phyloP scores from a whole-genome alignment of 352 stramenopile species.

The Phytopythium vexans region DNA sequence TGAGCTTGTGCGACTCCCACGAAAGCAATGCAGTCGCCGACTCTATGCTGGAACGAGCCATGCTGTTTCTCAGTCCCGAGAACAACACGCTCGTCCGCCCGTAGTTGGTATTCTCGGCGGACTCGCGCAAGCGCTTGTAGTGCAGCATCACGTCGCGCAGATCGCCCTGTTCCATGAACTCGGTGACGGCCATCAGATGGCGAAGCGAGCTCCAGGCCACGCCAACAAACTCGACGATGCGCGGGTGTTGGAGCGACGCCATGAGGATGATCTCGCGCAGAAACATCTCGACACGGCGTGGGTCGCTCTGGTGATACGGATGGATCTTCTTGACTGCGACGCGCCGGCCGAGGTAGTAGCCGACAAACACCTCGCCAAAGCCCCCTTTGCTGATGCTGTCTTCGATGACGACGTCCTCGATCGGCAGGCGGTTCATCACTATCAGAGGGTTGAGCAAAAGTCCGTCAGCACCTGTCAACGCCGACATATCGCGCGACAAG shows the following conservation, averaged over 20 bases:
- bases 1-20: conserved; percentile 7
- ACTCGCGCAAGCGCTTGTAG: conserved; percentile 38
- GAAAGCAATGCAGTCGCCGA: not conserved
- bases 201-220: conserved; percentile 48
- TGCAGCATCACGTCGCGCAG: conserved; percentile 48
- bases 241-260: conserved; percentile 42
- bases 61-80: not conserved
- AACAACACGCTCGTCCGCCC: conserved; percentile 6
- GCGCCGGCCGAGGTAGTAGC: conserved; percentile 28
- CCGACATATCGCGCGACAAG: not conserved
- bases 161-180: conserved; percentile 69
- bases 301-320: conserved; percentile 21
- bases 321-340: conserved; percentile 49
- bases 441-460: conserved; percentile 23
- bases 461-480: conserved; percentile 5
- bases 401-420: conserved; percentile 15
- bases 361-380: conserved; percentile 39
- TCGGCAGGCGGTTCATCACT: conserved; percentile 18
- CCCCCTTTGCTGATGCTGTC: conserved; percentile 32
- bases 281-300: conserved; percentile 49
- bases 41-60: too few species aligned
- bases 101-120: conserved; percentile 20
- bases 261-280: conserved; percentile 57
- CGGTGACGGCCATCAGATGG: conserved; percentile 51
- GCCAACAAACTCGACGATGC: conserved; percentile 65